These are phyloP conservation scores for Auricularia auricula-judae DNA, from an alignment of 768 basidiomycete genomes.

Conservation along the genomic window DNA sequence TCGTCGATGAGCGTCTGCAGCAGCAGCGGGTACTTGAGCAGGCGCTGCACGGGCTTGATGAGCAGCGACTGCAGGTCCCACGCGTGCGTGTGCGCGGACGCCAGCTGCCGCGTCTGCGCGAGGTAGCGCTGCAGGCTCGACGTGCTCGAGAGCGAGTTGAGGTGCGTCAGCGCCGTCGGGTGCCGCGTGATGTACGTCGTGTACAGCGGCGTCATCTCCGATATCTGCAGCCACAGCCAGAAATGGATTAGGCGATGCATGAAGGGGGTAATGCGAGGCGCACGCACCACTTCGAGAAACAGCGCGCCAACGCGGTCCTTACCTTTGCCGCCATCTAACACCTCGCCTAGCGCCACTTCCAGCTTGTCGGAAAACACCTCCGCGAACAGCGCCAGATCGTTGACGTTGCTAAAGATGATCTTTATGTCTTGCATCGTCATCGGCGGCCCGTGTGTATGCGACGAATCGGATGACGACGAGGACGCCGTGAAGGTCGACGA, in stretches of 20 bases:
- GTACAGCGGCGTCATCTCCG: slow-evolving; percentile 60
- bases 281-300: slow-evolving; percentile 59
- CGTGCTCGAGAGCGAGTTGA: slow-evolving; percentile 36
- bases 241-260: background rate
- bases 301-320: slow-evolving; percentile 59
- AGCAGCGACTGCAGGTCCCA: slow-evolving; percentile 91
- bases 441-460: slow-evolving; percentile 28
- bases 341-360: slow-evolving; percentile 52
- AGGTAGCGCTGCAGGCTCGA: slow-evolving; percentile 58
- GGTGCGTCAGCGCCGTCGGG: slow-evolving; percentile 59
- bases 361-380: slow-evolving; percentile 54
- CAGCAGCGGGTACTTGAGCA: slow-evolving; percentile 88
- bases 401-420: slow-evolving; percentile 67
- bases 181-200: slow-evolving; percentile 76
- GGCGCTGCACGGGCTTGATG: slow-evolving; percentile 94
- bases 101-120: slow-evolving; percentile 50
- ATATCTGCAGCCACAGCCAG: slow-evolving; percentile 34
- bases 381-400: slow-evolving; percentile 62
- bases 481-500: slow-evolving; percentile 28
- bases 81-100: slow-evolving; percentile 66
- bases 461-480: slow-evolving; percentile 33
- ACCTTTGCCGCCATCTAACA: slow-evolving; percentile 53
- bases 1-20: slow-evolving; percentile 65
- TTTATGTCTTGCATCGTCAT: slow-evolving; percentile 63
- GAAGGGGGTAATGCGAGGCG: background rate